Evolutionary conservation across 2,329 filamentous ascomycete species (phyloP), one percentile per base, ranked within the genome.

Genomic region (Tolypocladium paradoxum): DNA sequence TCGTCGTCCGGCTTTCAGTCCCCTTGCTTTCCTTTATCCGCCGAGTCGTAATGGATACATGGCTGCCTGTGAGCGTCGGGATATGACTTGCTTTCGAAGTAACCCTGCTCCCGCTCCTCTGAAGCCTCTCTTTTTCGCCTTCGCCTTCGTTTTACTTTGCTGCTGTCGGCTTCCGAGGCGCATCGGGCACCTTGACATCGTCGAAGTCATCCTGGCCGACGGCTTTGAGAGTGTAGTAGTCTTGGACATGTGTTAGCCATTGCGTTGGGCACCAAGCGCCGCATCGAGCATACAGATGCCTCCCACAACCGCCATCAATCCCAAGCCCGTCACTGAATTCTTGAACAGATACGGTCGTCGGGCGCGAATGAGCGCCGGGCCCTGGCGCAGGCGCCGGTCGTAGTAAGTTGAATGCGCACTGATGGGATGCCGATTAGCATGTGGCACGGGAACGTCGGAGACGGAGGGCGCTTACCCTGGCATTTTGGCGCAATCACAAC

Each of bases 121-220:
- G 16, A 12, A 12, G 9, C 20, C 9, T 47, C 6, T 31, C 27
- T 1, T 6, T 16, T 31, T 12, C 18, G 16, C 27, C 11, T 7
- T 50, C 51, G 22, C 27, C n/a, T 51, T 47, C 35, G 20, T 29
- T 27, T 27, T 34, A 52, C 24, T 40, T 48, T 52, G 38, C 6
- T 46, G 72, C 67, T 38, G 72, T 64, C n/a, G 74, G 69, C 55
- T 77, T 72, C 49, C 72, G 69, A 48, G 88, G 85, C 51, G 79
- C 76, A 67, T 89, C 87, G 31, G 93, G 93, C 37, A 97, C 85
- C 67, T 90, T 85, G 62, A 97, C 91, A 67, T 99, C 93, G 54
- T 91, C 88, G 73, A 99, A 99, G 60, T 96, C 89, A 70, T 97
- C 93, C 72, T 97, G 93, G 45, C 92, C 90, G 65, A 99, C 88